Evolutionary conservation across 495 filamentous ascomycete genomes (phyloP).

Genomic region (Poronia punctata): DNA sequence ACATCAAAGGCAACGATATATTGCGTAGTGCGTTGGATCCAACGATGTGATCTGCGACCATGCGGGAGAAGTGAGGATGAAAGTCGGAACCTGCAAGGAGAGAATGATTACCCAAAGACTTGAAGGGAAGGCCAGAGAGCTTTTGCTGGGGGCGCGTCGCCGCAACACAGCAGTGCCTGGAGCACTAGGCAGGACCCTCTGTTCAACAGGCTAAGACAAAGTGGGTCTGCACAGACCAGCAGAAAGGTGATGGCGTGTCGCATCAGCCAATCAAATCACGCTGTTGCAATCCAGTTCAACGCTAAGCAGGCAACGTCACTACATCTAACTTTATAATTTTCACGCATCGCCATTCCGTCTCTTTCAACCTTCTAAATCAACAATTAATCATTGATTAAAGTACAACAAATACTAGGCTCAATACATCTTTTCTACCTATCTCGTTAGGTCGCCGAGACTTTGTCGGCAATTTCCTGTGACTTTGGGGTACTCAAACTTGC

Average conservation of each 20-base stretch:
- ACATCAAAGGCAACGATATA: too few relatives aligned
- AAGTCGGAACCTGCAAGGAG: too few relatives aligned
- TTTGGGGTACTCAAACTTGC: constrained; percentile 8
- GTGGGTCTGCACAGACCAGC: constrained; percentile 21
- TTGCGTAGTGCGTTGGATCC: too few relatives aligned
- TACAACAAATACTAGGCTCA: not conserved
- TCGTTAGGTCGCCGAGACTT: constrained; percentile 12
- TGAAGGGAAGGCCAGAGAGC: constrained; percentile 1
- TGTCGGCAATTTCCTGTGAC: constrained; percentile 11
- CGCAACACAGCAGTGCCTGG: constrained; percentile 2
- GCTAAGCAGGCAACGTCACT: constrained; percentile 18
- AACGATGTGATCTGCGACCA: too few relatives aligned
- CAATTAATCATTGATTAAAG: constrained; percentile 2
- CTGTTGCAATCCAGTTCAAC: not conserved
- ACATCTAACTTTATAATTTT: constrained; percentile 21
- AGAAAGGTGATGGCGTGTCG: constrained; percentile 4
- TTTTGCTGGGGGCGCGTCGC: constrained; percentile 8
- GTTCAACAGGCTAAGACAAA: not conserved
- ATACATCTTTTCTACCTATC: not conserved
- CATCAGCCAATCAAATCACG: constrained; percentile 17
- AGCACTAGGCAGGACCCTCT: not conserved
- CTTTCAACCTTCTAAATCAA: constrained; percentile 19
- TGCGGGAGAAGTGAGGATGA: too few relatives aligned
- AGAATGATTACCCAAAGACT: constrained; percentile 2
- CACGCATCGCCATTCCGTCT: constrained; percentile 18